A percentile compares a stretch with the other conserved stretches of the same genome.
Evolutionary conservation across 2,329 filamentous ascomycete species (phyloP).

Genomic region (Stagonosporopsis tanaceti): DNA sequence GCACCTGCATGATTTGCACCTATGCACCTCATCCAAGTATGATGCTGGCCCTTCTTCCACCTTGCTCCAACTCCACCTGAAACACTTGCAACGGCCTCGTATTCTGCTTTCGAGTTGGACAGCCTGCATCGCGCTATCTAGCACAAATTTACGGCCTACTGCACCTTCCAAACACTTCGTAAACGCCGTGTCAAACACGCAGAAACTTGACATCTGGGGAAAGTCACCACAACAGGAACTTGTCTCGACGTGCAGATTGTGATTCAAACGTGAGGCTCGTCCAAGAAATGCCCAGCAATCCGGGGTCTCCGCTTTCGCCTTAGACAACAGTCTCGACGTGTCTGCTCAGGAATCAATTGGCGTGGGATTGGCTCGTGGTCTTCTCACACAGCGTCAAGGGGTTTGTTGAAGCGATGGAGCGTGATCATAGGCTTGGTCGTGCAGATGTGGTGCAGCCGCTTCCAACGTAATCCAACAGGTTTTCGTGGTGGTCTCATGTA

Average conservation of each 20-base stretch:
- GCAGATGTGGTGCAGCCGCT: too few relatives aligned
- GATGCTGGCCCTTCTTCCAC: not conserved
- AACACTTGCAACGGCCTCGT: not conserved
- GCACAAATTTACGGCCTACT: not conserved
- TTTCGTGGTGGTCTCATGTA: too few relatives aligned
- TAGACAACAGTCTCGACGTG: not conserved
- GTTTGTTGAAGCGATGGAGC: too few relatives aligned
- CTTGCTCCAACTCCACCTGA: not conserved
- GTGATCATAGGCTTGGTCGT: too few relatives aligned
- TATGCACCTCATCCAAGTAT: not conserved
- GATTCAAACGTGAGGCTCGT: constrained; percentile 1
- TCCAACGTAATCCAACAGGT: too few relatives aligned
- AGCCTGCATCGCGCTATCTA: not conserved
- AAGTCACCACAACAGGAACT: not conserved
- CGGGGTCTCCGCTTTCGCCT: not conserved
- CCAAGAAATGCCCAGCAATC: constrained; percentile 2
- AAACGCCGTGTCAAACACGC: constrained; percentile 28
- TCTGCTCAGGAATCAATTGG: too few relatives aligned
- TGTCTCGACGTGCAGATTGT: not conserved
- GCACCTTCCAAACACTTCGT: constrained; percentile 28
- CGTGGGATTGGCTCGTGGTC: too few relatives aligned
- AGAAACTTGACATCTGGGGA: constrained; percentile 1
- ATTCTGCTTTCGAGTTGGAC: not conserved
- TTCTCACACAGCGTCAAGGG: too few relatives aligned
- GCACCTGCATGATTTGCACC: constrained; percentile 3